Conservation (phyloP, 441 rosid genomes). For the Dalechampia spathulata region DNA sequence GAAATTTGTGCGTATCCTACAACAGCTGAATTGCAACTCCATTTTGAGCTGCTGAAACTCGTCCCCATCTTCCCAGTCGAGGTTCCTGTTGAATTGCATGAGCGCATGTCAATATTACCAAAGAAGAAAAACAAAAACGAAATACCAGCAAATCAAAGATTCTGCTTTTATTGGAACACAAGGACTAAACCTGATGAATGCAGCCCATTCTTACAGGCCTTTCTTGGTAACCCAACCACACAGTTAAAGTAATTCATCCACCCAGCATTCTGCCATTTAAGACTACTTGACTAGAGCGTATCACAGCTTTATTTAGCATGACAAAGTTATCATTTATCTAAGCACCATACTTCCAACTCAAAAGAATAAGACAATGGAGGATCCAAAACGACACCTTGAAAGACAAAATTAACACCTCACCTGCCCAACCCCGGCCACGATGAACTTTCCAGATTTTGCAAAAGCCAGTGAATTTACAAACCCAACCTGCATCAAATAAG, state of each 20-base stretch:
- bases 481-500: conserved; percentile 50
- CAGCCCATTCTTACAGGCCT: no score
- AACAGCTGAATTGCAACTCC: conserved; percentile 67
- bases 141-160: no score
- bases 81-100: conserved; percentile 53
- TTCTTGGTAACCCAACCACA: no score
- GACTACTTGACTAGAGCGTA: background rate
- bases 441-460: conserved; percentile 78
- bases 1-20: conserved; percentile 17
- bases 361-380: background rate
- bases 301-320: background rate
- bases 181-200: no score
- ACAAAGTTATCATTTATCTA: background rate
- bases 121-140: background rate
- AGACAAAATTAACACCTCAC: conserved; percentile 24
- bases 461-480: conserved; percentile 89
- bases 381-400: no score
- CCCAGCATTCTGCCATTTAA: no score
- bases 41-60: conserved; percentile 44
- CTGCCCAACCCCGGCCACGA: conserved; percentile 88
- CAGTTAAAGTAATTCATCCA: background rate
- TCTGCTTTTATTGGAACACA: no score
- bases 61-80: conserved; percentile 92
- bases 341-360: background rate
- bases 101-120: background rate